Conservation (phyloP, 1,284 basidiomycete species). For the Albatrellus sp. region DNA sequence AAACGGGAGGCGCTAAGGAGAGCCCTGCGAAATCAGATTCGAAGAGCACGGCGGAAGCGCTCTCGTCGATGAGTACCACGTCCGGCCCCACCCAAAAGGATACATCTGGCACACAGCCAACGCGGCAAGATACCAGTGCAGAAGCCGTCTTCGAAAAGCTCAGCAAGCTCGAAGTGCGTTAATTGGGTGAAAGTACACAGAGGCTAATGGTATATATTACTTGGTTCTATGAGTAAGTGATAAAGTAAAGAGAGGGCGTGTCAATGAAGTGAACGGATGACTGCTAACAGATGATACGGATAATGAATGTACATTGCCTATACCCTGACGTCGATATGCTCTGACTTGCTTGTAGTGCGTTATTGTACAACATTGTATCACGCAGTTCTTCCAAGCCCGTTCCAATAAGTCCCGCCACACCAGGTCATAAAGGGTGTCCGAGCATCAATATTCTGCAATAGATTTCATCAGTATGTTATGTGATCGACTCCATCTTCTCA, state of each 20-base stretch:
- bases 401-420: background rate
- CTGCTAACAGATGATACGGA: background rate
- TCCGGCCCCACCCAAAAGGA: slow-evolving; percentile 10
- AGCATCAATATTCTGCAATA: background rate
- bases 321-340: no score
- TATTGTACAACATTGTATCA: background rate
- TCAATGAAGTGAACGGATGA: background rate
- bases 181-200: slow-evolving; percentile 4
- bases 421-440: background rate
- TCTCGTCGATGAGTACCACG: background rate
- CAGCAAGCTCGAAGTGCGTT: slow-evolving; percentile 28
- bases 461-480: slow-evolving; percentile 10
- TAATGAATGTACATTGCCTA: background rate
- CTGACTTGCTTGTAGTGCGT: slow-evolving; percentile 9
- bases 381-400: background rate
- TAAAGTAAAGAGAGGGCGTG: background rate
- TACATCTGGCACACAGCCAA: background rate
- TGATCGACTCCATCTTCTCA: slow-evolving; percentile 22
- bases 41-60: slow-evolving; percentile 12
- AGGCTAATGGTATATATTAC: slow-evolving; percentile 1
- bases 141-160: slow-evolving; percentile 29
- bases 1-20: slow-evolving; percentile 12
- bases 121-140: slow-evolving; percentile 8
- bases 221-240: background rate
- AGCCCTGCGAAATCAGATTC: no score